Evolutionary conservation across 2,329 filamentous ascomycete genomes (phyloP), one percentile per base, ranked within the genome.

Genomic region (Aspergillus hortae): DNA sequence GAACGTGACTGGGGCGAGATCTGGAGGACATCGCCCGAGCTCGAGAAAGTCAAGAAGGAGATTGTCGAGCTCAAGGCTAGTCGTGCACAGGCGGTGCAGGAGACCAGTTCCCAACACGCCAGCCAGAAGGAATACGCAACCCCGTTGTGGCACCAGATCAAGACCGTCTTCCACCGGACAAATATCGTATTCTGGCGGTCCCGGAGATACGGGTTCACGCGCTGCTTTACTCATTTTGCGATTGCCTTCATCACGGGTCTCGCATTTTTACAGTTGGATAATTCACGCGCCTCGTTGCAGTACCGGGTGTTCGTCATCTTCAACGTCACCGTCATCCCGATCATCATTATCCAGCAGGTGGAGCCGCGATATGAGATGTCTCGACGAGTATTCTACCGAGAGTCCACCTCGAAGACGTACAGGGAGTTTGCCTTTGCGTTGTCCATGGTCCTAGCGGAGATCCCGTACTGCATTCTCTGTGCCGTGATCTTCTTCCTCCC

Each of bases 271-370:
- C 82, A 90, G 55, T 82, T 95, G 7, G 85, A 92, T 65, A 74
- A 91, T 63, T 90, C 87, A 2, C 82, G 87, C 9, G 75, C 86
- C 1, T 89, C 87, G 1, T 79, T 96, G 4, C 91, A 96, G 70
- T 89, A 94, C 76, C 86, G 87, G 54, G 82, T 96, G 56, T 96
- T 96, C 71, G 84, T 92, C 70, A 89, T 94, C 69, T 96, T 96
- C 81, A 90, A 95, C 68, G 84, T 91, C 47, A 74, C 89, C 0
- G 88, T 95, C 19, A 79, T 96, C 23, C 90, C 90, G 0, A 88
- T 89, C 1, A 78, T 95, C 27, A 90, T 95, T 68, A 83, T 95
- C 51, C 84, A 86, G 1, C 90, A 95, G 65, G 87, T 95, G 49
- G 88, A 95, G 70, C 84, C 87, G 38, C 92, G 91, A 75, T 95